Conservation (phyloP, 441 rosid genomes). For the Eutrema salsugineum region DNA sequence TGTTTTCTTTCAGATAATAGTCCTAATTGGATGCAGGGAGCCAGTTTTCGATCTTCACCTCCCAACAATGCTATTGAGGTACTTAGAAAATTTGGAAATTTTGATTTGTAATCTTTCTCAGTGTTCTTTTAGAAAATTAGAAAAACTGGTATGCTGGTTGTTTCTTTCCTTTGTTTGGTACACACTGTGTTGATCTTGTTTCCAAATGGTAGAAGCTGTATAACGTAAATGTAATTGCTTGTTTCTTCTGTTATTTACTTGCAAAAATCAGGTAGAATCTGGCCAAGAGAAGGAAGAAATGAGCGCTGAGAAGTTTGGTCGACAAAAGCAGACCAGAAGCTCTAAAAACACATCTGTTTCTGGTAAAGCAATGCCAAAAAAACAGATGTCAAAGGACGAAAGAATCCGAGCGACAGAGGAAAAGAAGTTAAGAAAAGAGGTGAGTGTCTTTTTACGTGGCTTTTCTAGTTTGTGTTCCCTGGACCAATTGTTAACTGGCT, state of each 20-base stretch:
- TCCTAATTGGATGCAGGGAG: slow-evolving; percentile 3
- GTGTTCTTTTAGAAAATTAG: too few species aligned
- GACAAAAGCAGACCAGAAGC: slow-evolving; percentile 19
- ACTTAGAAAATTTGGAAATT: too few species aligned
- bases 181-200: not conserved
- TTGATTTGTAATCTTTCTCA: too few species aligned
- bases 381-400: slow-evolving; percentile 55
- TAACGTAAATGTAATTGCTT: not conserved
- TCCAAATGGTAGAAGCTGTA: not conserved
- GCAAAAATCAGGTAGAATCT: slow-evolving; percentile 44
- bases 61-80: slow-evolving; percentile 5
- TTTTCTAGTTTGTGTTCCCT: slow-evolving; percentile 5
- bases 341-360: slow-evolving; percentile 19
- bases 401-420: slow-evolving; percentile 55
- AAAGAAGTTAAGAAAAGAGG: slow-evolving; percentile 72
- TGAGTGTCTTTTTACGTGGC: slow-evolving; percentile 18
- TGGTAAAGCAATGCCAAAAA: slow-evolving; percentile 42
- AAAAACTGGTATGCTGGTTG: not conserved
- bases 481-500: slow-evolving; percentile 2
- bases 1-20: slow-evolving; percentile 5
- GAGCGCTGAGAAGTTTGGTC: slow-evolving; percentile 37
- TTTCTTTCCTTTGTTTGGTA: not conserved
- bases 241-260: not conserved
- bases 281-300: slow-evolving; percentile 46
- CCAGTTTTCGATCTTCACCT: not conserved